phyloP scores from a whole-genome alignment of 2,329 filamentous ascomycete species.

The Leptographium flavum region DNA sequence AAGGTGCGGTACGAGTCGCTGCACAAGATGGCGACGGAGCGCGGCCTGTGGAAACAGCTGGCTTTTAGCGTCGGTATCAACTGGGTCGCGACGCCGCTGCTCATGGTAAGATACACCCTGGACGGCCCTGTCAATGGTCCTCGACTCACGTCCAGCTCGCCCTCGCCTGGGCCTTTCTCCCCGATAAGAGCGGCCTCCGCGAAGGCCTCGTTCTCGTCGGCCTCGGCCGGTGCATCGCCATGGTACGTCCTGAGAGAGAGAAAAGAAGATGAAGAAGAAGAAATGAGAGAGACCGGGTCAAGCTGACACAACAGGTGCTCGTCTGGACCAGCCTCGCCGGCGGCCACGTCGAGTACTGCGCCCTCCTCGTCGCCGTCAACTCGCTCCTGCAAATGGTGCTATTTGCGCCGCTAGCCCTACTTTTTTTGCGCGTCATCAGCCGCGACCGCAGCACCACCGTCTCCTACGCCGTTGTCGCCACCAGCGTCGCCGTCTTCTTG shows the following conservation, averaged over 20 bases:
- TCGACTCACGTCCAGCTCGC: slow-evolving; percentile 31
- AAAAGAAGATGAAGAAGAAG: too few species aligned
- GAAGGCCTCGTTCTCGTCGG: slow-evolving; percentile 70
- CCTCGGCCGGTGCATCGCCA: slow-evolving; percentile 74
- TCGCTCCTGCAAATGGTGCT: slow-evolving; percentile 62
- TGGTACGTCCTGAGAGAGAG: too few species aligned
- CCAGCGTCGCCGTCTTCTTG: slow-evolving; percentile 71
- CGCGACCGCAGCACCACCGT: slow-evolving; percentile 21
- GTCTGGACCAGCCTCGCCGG: slow-evolving; percentile 62
- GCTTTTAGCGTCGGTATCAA: slow-evolving; percentile 62
- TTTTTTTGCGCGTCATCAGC: slow-evolving; percentile 59
- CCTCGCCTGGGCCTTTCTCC: slow-evolving; percentile 54
- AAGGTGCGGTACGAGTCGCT: slow-evolving; percentile 69
- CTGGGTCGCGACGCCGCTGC: slow-evolving; percentile 67
- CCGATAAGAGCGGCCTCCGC: slow-evolving; percentile 40
- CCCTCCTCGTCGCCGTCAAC: slow-evolving; percentile 63
- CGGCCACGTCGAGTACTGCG: slow-evolving; percentile 71
- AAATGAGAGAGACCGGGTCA: too few species aligned
- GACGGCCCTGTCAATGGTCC: neutral
- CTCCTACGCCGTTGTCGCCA: slow-evolving; percentile 56
- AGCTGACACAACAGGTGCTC: too few species aligned
- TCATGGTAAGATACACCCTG: slow-evolving; percentile 46
- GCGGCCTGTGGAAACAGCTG: slow-evolving; percentile 64
- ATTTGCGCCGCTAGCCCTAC: slow-evolving; percentile 53
- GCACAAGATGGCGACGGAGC: slow-evolving; percentile 47